Evolutionary conservation across 1,139 yeast genomes (phyloP).

Genomic region (Tardiomyces digboiensis): DNA sequence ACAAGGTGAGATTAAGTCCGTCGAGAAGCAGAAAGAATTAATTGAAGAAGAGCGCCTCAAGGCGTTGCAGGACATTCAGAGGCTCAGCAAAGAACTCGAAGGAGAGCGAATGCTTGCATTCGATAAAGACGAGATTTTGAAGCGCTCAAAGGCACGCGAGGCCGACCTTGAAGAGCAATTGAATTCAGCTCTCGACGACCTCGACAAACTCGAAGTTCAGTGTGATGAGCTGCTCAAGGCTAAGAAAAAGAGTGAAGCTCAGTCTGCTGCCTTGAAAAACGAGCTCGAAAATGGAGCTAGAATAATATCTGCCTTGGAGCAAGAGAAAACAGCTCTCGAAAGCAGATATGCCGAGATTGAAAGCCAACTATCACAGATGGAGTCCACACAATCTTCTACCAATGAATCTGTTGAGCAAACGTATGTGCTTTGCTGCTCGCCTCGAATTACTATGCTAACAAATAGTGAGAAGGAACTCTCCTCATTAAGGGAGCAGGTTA

Average conservation of each 20-base stretch:
- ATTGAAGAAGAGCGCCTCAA: conserved; percentile 23
- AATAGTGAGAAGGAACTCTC: not conserved
- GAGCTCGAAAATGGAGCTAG: conserved; percentile 27
- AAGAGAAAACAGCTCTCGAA: conserved; percentile 24
- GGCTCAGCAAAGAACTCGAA: conserved; percentile 27
- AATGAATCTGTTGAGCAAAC: not conserved
- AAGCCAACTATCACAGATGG: conserved; percentile 5
- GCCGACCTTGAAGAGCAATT: conserved; percentile 32
- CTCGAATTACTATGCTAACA: not conserved
- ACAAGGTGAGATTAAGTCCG: conserved; percentile 30
- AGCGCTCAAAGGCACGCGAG: conserved; percentile 31
- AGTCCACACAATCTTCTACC: not conserved
- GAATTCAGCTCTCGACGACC: conserved; percentile 24
- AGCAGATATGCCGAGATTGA: conserved; percentile 28
- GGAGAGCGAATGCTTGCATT: conserved; percentile 33
- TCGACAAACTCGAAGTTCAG: conserved; percentile 29
- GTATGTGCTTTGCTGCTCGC: not conserved
- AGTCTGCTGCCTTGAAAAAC: conserved; percentile 21
- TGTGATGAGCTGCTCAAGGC: conserved; percentile 28
- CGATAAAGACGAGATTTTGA: conserved; percentile 35
- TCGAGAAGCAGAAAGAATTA: conserved; percentile 27
- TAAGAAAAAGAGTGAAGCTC: conserved; percentile 26
- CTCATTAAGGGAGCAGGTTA: not conserved
- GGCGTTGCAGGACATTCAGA: conserved; percentile 29
- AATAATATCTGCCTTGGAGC: conserved; percentile 23